Percentiles rank a stretch among this genome's conserved stretches.
Conservation (phyloP, 495 filamentous ascomycete species). For the Hypomontagnella monticulosa region DNA sequence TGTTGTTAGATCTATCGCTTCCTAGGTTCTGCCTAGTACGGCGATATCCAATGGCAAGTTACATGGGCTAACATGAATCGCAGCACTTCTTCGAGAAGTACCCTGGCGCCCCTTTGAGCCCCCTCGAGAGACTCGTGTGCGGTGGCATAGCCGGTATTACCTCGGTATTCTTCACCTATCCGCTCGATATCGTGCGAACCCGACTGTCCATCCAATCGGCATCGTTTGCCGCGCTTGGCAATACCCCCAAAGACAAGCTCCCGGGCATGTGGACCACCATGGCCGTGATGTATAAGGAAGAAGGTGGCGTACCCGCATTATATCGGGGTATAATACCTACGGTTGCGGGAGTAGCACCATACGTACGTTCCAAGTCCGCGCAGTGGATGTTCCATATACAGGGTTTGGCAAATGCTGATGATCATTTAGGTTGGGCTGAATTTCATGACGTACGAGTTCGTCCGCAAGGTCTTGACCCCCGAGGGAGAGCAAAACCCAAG, state of each 20-base stretch:
- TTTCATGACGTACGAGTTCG: conserved; percentile 96
- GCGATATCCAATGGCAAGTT: background rate
- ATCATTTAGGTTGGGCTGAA: conserved; percentile 83
- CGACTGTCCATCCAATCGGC: conserved; percentile 95
- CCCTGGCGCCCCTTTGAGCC: conserved; percentile 71
- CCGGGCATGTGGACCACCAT: conserved; percentile 95
- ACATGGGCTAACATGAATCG: conserved; percentile 23
- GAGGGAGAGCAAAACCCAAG: conserved; percentile 88
- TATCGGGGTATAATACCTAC: conserved; percentile 95
- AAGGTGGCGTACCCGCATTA: conserved; percentile 83
- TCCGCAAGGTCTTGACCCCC: conserved; percentile 83
- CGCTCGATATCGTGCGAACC: conserved; percentile 95
- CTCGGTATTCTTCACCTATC: conserved; percentile 80
- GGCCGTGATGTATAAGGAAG: conserved; percentile 84
- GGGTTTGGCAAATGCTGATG: conserved; percentile 34
- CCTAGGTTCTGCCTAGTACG: background rate
- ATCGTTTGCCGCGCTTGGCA: conserved; percentile 81
- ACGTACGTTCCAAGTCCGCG: conserved; percentile 65
- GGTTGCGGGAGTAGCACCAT: conserved; percentile 93
- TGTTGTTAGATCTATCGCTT: background rate
- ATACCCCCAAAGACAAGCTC: conserved; percentile 66
- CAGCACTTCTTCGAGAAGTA: conserved; percentile 78
- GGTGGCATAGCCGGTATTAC: conserved; percentile 93
- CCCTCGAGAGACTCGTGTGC: conserved; percentile 77
- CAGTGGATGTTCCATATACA: conserved; percentile 3